Percentiles rank a stretch among this genome's conserved stretches.
These are phyloP conservation scores for Ogataea minuta DNA, from an alignment of 805 yeast genomes.

Conservation along the genomic window DNA sequence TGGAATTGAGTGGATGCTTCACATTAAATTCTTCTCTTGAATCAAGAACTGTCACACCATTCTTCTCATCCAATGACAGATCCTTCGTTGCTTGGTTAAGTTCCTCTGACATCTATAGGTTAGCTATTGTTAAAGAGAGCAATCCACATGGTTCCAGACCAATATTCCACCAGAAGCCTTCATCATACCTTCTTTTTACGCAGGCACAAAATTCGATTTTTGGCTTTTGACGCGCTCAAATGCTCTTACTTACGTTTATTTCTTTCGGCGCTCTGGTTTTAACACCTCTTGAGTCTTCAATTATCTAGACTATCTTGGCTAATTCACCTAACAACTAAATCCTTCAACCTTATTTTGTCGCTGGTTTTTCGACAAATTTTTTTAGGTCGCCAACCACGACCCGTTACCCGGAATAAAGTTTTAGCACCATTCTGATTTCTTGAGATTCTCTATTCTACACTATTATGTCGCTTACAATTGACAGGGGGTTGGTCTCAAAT, in stretches of 20 bases:
- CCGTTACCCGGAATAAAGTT: conserved; percentile 12
- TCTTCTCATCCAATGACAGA: conserved; percentile 35
- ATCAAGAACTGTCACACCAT: conserved; percentile 52
- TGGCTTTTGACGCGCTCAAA: not conserved
- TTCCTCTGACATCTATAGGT: conserved; percentile 33
- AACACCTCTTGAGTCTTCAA: conserved; percentile 1
- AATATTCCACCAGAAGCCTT: too few species aligned
- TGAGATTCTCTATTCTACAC: not conserved
- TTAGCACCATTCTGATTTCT: not conserved
- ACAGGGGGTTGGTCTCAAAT: conserved; percentile 35
- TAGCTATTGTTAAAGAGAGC: conserved; percentile 1
- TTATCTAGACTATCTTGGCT: conserved; percentile 2
- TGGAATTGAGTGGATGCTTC: conserved; percentile 84
- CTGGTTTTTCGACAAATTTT: conserved; percentile 16
- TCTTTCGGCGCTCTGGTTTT: conserved; percentile 9
- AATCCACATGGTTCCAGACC: not conserved
- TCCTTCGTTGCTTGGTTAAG: conserved; percentile 35
- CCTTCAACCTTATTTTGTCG: conserved; percentile 12
- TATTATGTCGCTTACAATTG: conserved; percentile 26
- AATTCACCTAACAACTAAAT: conserved; percentile 5
- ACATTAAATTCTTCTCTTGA: conserved; percentile 64
- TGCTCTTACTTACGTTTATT: conserved; percentile 5
- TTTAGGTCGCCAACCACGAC: conserved; percentile 7
- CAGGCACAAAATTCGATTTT: not conserved
- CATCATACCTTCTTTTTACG: not conserved